A percentile compares a stretch with the other conserved stretches of the same genome.
These are phyloP conservation scores for Monilinia fructigena DNA, from an alignment of 2,329 filamentous ascomycete species.

Conservation along the genomic window DNA sequence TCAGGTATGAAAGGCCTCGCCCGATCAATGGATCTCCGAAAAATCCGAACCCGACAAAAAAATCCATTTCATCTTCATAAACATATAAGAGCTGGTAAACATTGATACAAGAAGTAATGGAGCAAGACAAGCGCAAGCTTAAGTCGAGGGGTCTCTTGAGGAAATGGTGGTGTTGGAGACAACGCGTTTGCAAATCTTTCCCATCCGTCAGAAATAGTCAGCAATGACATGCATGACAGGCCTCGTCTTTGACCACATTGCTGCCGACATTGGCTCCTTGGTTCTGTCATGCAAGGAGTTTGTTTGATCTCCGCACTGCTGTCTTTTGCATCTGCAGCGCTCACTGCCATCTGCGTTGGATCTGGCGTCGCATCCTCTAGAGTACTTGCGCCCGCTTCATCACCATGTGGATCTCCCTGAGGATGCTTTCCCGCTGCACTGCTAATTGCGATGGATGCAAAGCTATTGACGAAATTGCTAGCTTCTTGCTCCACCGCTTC, in stretches of 20 bases:
- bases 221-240: slow-evolving; percentile 67
- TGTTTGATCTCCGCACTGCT: slow-evolving; percentile 52
- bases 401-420: slow-evolving; percentile 53
- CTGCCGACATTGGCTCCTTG: slow-evolving; percentile 72
- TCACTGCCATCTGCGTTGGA: slow-evolving; percentile 54
- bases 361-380: slow-evolving; percentile 58
- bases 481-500: slow-evolving; percentile 83
- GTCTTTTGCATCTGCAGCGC: slow-evolving; percentile 52
- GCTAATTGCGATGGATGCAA: slow-evolving; percentile 69
- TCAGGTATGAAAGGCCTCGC: slow-evolving; percentile 57
- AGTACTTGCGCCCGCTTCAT: slow-evolving; percentile 28
- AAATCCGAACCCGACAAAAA: slow-evolving; percentile 67
- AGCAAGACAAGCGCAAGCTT: slow-evolving; percentile 54
- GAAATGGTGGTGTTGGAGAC: slow-evolving; percentile 64
- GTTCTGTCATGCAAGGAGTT: slow-evolving; percentile 66
- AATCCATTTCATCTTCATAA: slow-evolving; percentile 67
- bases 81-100: slow-evolving; percentile 56
- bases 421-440: slow-evolving; percentile 77
- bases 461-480: slow-evolving; percentile 72
- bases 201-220: slow-evolving; percentile 60
- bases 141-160: slow-evolving; percentile 51
- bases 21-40: slow-evolving; percentile 76
- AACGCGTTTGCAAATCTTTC: slow-evolving; percentile 63
- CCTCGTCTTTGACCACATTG: slow-evolving; percentile 74
- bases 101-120: slow-evolving; percentile 54